Evolutionary conservation across 2,329 filamentous ascomycete genomes (phyloP).

Genomic region (Xylariales sp.): DNA sequence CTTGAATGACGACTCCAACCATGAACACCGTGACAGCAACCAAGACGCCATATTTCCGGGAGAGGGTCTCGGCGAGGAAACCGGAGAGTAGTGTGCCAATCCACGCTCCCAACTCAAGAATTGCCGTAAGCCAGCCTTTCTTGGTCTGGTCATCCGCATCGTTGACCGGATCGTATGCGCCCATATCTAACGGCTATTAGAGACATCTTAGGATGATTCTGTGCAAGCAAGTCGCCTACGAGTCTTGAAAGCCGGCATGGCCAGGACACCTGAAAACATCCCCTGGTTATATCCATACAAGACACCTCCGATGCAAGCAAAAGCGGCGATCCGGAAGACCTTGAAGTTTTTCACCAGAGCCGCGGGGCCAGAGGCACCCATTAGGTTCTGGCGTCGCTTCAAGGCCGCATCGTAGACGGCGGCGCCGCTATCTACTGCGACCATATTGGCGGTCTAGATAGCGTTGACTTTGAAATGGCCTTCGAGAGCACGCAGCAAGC

Average conservation of each 20-base stretch:
- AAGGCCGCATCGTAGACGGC: slow-evolving; percentile 38
- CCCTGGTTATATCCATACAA: slow-evolving; percentile 72
- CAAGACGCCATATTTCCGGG: slow-evolving; percentile 65
- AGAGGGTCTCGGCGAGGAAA: slow-evolving; percentile 65
- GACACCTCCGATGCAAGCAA: slow-evolving; percentile 59
- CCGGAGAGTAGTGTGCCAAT: slow-evolving; percentile 66
- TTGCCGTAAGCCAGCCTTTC: slow-evolving; percentile 59
- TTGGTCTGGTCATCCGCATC: slow-evolving; percentile 42
- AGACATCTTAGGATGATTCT: slow-evolving; percentile 6
- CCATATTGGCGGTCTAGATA: too few species aligned
- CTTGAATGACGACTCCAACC: slow-evolving; percentile 65
- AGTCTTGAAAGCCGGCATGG: slow-evolving; percentile 48
- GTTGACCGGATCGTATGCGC: slow-evolving; percentile 43
- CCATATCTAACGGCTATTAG: slow-evolving; percentile 43
- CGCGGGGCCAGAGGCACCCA: slow-evolving; percentile 36
- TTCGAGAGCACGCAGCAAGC: too few species aligned
- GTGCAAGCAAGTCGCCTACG: slow-evolving; percentile 27
- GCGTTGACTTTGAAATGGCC: too few species aligned
- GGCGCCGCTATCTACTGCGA: slow-evolving; percentile 33
- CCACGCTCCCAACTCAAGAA: slow-evolving; percentile 74
- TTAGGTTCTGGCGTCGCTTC: slow-evolving; percentile 35
- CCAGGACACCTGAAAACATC: slow-evolving; percentile 66
- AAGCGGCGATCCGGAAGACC: slow-evolving; percentile 56
- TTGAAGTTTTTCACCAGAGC: slow-evolving; percentile 54
- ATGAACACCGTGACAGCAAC: slow-evolving; percentile 64